These are phyloP conservation scores for Saccharomyces jurei DNA, from an alignment of 805 yeast species.

Conservation along the genomic window DNA sequence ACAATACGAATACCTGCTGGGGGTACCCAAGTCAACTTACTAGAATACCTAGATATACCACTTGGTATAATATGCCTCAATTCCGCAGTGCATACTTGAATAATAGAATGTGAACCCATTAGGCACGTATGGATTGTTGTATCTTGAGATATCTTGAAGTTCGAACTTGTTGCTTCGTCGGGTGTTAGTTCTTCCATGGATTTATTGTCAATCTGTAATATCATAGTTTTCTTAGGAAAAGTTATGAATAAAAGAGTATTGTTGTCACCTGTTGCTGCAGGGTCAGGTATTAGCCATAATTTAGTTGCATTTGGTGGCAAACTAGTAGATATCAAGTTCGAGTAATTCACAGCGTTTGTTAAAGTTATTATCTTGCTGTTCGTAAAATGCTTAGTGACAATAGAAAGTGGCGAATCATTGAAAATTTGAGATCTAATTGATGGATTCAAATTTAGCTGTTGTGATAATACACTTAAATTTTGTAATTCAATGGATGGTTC, in stretches of 20 bases:
- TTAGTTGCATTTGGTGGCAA: constrained; percentile 57
- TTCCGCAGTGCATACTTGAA: constrained; percentile 69
- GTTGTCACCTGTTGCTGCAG: constrained; percentile 30
- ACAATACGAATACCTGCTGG: constrained; percentile 66
- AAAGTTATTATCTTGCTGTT: constrained; percentile 34
- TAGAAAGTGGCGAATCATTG: constrained; percentile 19
- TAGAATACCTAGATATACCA: constrained; percentile 21
- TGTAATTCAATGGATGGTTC: constrained; percentile 33
- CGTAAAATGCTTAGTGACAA: constrained; percentile 24
- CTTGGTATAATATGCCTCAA: constrained; percentile 46
- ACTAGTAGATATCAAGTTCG: constrained; percentile 64
- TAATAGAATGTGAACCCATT: constrained; percentile 52
- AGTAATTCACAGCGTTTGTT: constrained; percentile 51
- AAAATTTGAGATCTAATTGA: constrained; percentile 36
- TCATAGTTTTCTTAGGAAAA: constrained; percentile 17
- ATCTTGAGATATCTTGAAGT: constrained; percentile 39
- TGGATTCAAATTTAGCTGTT: constrained; percentile 43
- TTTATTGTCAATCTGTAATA: constrained; percentile 30
- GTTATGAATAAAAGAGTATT: constrained; percentile 22
- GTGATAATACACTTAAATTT: constrained; percentile 53
- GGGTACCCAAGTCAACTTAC: constrained; percentile 65
- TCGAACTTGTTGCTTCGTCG: constrained; percentile 64
- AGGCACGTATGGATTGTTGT: constrained; percentile 63
- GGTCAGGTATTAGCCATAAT: constrained; percentile 48
- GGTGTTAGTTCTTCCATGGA: constrained; percentile 59